Evolutionary conservation across 2,329 filamentous ascomycete species (phyloP), one percentile per base, ranked within the genome.

Genomic region (Aspergillus alliaceus): DNA sequence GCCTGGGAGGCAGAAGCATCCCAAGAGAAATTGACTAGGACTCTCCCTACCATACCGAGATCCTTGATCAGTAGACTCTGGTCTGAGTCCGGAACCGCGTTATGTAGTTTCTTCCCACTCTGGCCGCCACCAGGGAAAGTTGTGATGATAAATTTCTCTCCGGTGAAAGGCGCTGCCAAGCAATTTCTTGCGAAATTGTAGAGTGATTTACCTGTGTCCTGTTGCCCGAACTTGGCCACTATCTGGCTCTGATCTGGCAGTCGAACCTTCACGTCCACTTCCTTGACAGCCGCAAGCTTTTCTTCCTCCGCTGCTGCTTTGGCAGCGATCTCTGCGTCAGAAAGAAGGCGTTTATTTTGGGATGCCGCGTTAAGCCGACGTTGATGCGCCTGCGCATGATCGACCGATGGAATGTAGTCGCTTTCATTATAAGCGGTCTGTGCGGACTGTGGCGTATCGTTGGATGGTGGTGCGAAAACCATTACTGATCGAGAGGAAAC

Each of bases 171-270:
- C 29, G 85, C 74, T 1, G 86, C 83, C 72, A 99, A 87, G 59
- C 93, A 86, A 42, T 80, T 80, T 52, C 86, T 81, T 18, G 96
- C 90, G 62, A 89, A 91, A 14, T 80, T 78, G 75, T 98, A 91
- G 1, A 99, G 79, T 51, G 84, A 83, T 3, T 82, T 80, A 1
- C 88, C 89, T 0, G 90, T 91, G 53, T 93, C 88, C 1, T 79
- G 72, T 20, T 86, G 85, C 1, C 81, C 82, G 63, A 96, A 86
- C n/a, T 81, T 83, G 76, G 88, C 88, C 51, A 91, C 85, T 31
- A 92, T 85, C 53, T 88, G 86, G 56, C 87, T 90, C 65, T 93
- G 90, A 70, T 98, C 93, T 0, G 93, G 93, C 65, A 97, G 93
- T 25, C 93, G 89, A 49, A 97, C 84, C 62, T 90, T 91, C 61